Percentiles rank a stretch among this genome's conserved stretches.
Evolutionary conservation across 768 basidiomycete species (phyloP).

Genomic region (Clavulina sp.): DNA sequence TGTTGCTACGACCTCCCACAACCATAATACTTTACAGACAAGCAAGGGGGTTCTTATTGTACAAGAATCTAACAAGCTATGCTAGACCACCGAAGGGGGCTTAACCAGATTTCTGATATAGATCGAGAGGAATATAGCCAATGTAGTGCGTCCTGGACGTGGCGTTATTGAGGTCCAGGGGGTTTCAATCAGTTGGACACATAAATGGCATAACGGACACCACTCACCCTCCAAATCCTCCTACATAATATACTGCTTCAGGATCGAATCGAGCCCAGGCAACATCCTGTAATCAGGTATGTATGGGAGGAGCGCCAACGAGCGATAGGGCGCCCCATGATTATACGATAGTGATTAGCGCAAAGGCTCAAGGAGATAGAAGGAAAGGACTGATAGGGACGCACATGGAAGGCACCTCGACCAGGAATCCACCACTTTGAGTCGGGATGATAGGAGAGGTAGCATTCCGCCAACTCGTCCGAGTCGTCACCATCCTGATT

Average conservation of each 20-base stretch:
- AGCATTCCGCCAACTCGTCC: slow-evolving; percentile 25
- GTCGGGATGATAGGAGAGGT: slow-evolving; percentile 28
- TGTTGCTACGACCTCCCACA: no score
- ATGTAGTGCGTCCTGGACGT: slow-evolving; percentile 30
- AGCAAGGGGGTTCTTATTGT: no score
- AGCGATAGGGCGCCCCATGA: no score
- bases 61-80: no score
- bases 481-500: slow-evolving; percentile 18
- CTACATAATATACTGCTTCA: slow-evolving; percentile 34
- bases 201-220: background rate
- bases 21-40: no score
- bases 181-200: background rate
- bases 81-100: no score
- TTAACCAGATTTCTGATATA: slow-evolving; percentile 21
- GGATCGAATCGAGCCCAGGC: slow-evolving; percentile 34
- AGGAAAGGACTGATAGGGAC: slow-evolving; percentile 2
- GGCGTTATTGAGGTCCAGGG: no score
- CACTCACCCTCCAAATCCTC: slow-evolving; percentile 35
- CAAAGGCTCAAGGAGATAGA: background rate
- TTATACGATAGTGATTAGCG: background rate
- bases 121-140: slow-evolving; percentile 29
- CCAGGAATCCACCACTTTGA: slow-evolving; percentile 35
- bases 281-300: slow-evolving; percentile 27
- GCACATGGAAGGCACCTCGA: slow-evolving; percentile 27
- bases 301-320: no score